Base-by-base conservation (phyloP, 768 basidiomycete species). In the Chalciporus pseudorubinellus region DNA sequence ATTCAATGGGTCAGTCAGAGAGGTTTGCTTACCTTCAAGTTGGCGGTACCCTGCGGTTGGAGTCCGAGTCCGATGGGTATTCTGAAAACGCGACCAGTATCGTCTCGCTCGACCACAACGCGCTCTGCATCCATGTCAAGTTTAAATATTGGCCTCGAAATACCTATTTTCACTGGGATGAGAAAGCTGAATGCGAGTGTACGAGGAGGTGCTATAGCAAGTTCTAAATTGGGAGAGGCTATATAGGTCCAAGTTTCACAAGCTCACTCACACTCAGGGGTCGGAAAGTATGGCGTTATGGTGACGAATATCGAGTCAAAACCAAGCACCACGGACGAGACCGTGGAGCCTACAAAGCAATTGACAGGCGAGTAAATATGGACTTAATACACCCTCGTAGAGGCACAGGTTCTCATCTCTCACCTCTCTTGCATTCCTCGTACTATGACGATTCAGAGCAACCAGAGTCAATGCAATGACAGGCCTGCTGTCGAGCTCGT, bases 31-130 rank as follows among this genome's bases (percentile, higher is more conserved):
- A 60, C 63, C 63, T 63, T 46, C 52, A 34, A 19, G 14, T n/a
- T 8, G 34, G 16, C n/a, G 2, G 20, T 8, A 39, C n/a, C 18
- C 39, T 38, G n/a, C 12, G 51, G 20, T 26, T 26, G 12, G 39
- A 39, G 48, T 26, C 31, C 14, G 39, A 39, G 48, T 49, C 34
- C 46, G 13, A 61, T 11, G 20, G 64, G 52, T 55, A 58, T 45
- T 24, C 53, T 53, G 46, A 29, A 55, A 12, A 63, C 36, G 14
- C 61, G 60, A 18, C 63, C 56, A 1, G 52, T 53, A 22, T 64
- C 61, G 22, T 58, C 63, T 34, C 55, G 56, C 31, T 64, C 63
- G 20, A 65, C 31, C 14, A 63, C 54, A 24, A 55, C n/a, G 5
- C 16, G n/a, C 31, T 22, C n/a, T 14, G 43, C 46, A 4, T 19